Percentiles rank a stretch among this genome's conserved stretches.
phyloP scores from a whole-genome alignment of 2,329 filamentous ascomycete genomes.

The Paecilomyces fulvus region DNA sequence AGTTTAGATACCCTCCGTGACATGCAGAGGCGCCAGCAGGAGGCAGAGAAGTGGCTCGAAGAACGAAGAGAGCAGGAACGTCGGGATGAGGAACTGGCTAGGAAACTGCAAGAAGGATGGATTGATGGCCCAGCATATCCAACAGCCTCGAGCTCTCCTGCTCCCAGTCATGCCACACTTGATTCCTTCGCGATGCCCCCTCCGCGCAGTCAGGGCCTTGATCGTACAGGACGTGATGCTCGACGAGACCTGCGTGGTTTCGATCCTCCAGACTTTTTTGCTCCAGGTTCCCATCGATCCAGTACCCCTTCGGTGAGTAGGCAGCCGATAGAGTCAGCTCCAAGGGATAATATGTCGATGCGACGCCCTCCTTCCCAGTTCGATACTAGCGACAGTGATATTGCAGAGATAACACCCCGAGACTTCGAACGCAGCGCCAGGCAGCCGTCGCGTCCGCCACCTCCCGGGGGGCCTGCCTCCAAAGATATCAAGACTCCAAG shows the following conservation, averaged over 20 bases:
- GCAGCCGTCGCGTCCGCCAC: background rate
- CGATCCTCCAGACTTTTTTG: background rate
- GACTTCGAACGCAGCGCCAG: slow-evolving; percentile 10
- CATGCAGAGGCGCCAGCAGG: slow-evolving; percentile 21
- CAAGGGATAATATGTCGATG: background rate
- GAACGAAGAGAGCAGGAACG: slow-evolving; percentile 25
- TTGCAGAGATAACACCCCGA: slow-evolving; percentile 21
- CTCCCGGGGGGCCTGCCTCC: background rate
- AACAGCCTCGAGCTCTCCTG: background rate
- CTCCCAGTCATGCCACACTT: background rate
- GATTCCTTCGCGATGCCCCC: background rate
- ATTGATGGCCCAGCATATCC: slow-evolving; percentile 8
- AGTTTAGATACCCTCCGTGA: slow-evolving; percentile 15
- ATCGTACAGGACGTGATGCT: background rate
- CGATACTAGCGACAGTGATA: slow-evolving; percentile 23
- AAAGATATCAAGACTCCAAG: background rate
- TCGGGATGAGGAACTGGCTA: slow-evolving; percentile 31
- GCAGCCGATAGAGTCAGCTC: background rate
- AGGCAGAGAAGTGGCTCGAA: slow-evolving; percentile 23
- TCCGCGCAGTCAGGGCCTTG: background rate
- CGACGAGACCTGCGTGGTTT: background rate
- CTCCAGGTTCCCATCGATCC: background rate
- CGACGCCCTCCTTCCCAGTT: slow-evolving; percentile 1
- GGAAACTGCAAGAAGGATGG: slow-evolving; percentile 25
- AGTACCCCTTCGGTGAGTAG: background rate